Evolutionary conservation across 2,329 filamentous ascomycete genomes (phyloP).

Genomic region (Delphinella strobiligena): DNA sequence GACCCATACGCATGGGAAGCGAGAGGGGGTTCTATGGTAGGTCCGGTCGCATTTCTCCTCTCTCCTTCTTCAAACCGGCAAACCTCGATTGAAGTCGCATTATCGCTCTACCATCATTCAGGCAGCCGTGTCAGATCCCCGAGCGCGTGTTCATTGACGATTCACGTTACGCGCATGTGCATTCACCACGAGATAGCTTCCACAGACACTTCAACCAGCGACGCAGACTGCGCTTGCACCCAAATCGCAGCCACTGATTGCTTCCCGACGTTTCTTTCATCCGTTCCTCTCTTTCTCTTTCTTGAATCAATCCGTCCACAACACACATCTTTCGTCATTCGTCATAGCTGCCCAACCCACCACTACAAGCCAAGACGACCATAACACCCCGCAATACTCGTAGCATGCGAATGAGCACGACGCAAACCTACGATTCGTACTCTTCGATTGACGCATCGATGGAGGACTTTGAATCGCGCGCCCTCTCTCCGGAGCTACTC

Average conservation of each 20-base stretch:
- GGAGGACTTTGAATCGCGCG: constrained; percentile 48
- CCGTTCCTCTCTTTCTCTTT: constrained; percentile 1
- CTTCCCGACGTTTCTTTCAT: constrained; percentile 3
- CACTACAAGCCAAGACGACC: neutral
- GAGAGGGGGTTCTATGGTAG: neutral
- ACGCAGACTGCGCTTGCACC: constrained; percentile 1
- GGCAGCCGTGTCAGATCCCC: constrained; percentile 14
- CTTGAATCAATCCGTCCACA: no score
- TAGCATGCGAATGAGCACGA: constrained; percentile 10
- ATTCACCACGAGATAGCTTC: neutral
- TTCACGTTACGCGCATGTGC: neutral
- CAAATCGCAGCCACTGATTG: neutral
- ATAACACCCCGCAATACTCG: no score
- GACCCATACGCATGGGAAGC: neutral
- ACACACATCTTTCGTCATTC: no score
- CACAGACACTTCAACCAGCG: constrained; percentile 3
- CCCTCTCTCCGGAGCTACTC: constrained; percentile 42
- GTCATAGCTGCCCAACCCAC: neutral
- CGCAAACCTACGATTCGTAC: constrained; percentile 41
- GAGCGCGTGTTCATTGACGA: constrained; percentile 4
- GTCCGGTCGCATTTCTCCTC: neutral
- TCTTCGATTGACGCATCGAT: constrained; percentile 48
- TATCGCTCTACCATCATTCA: constrained; percentile 1
- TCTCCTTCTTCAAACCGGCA: neutral
- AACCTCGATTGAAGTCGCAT: no score